Evolutionary conservation across 169 alveolate genomes (phyloP).

Genomic region (Cryptosporidium meleagridis): DNA sequence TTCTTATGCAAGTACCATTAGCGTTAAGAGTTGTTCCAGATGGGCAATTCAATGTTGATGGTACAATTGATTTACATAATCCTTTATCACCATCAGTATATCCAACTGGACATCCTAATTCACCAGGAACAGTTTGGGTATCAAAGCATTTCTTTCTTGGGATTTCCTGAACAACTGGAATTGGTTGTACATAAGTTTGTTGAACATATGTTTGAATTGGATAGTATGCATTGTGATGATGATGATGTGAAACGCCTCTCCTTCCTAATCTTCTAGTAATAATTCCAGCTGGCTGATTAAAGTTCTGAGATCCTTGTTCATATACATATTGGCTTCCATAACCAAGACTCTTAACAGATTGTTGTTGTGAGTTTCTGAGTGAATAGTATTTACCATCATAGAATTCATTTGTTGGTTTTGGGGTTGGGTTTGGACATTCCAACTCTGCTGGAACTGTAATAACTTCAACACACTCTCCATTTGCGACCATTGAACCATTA

Average conservation of each 20-base stretch:
- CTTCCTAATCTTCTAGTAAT: slow-evolving; percentile 57
- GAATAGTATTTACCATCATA: slow-evolving; percentile 57
- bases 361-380: slow-evolving; percentile 17
- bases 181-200: slow-evolving; percentile 18
- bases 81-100: slow-evolving; percentile 61
- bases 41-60: slow-evolving; percentile 55
- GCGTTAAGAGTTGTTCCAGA: slow-evolving; percentile 28
- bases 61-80: slow-evolving; percentile 47
- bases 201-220: slow-evolving; percentile 31
- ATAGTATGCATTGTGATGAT: slow-evolving; percentile 29
- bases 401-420: slow-evolving; percentile 20
- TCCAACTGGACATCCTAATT: slow-evolving; percentile 47
- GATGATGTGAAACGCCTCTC: slow-evolving; percentile 64
- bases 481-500: slow-evolving; percentile 53
- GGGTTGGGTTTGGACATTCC: slow-evolving; percentile 32
- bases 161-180: slow-evolving; percentile 20
- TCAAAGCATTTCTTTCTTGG: slow-evolving; percentile 56
- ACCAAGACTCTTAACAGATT: slow-evolving; percentile 4
- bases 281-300: slow-evolving; percentile 32
- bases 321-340: slow-evolving; percentile 55
- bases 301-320: slow-evolving; percentile 6
- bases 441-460: slow-evolving; percentile 71
- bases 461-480: slow-evolving; percentile 63
- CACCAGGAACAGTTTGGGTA: slow-evolving; percentile 47
- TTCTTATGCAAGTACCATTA: slow-evolving; percentile 46